Conservation (phyloP, 805 yeast species). For the Cyberlindnera americana region DNA sequence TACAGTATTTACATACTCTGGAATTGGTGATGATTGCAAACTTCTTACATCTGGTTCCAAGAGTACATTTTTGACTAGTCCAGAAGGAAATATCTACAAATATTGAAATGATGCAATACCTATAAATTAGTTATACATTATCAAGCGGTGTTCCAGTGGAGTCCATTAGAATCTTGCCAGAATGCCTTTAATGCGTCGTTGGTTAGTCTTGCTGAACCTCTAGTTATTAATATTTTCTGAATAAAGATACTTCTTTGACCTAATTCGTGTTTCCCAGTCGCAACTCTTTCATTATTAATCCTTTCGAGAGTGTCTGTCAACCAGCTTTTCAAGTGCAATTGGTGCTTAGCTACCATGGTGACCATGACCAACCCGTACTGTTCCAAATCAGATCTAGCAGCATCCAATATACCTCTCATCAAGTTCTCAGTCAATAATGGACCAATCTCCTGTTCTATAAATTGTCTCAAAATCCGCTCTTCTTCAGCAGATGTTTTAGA, state of each 20-base stretch:
- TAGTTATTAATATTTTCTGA: constrained; percentile 54
- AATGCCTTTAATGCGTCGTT: constrained; percentile 55
- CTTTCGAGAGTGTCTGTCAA: constrained; percentile 29
- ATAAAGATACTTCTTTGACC: constrained; percentile 41
- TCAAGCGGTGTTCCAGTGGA: constrained; percentile 30
- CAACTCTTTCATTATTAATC: constrained; percentile 29
- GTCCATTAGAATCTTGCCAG: constrained; percentile 62
- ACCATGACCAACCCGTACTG: constrained; percentile 51
- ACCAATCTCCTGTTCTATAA: constrained; percentile 31
- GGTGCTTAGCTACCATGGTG: constrained; percentile 45
- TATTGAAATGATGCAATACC: neutral
- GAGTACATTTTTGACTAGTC: neutral
- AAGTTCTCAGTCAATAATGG: constrained; percentile 32
- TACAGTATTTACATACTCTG: neutral
- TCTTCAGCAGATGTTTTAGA: constrained; percentile 43
- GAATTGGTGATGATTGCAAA: constrained; percentile 5
- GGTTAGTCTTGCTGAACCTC: constrained; percentile 58
- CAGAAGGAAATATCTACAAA: constrained; percentile 3
- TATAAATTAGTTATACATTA: neutral
- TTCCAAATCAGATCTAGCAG: constrained; percentile 58
- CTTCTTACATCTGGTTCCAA: neutral
- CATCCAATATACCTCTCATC: constrained; percentile 43
- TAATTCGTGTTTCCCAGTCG: constrained; percentile 26
- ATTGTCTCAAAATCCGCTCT: constrained; percentile 26
- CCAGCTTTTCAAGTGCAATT: constrained; percentile 49